Evolutionary conservation across 164 flowering plant species (phyloP).

Genomic region (Hamamelis virginiana): DNA sequence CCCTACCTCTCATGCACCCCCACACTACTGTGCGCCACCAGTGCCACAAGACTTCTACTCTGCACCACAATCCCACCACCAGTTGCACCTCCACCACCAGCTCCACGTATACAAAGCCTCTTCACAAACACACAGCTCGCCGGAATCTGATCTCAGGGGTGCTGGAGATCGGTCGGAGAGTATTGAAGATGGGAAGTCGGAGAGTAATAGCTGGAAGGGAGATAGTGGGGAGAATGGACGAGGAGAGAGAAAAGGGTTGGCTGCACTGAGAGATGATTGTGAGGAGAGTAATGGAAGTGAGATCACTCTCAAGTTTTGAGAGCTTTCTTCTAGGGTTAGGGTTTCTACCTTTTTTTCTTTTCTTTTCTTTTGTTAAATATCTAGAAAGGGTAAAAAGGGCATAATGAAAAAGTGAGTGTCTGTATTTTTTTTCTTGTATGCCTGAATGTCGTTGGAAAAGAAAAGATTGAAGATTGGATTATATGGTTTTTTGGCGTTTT

Average conservation of each 20-base stretch:
- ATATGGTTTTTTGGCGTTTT: conserved; percentile 14
- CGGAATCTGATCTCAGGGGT: conserved; percentile 53
- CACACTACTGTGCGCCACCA: conserved; percentile 49
- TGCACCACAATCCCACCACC: conserved; percentile 25
- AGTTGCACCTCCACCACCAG: conserved; percentile 53
- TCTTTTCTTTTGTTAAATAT: conserved; percentile 4
- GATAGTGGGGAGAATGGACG: conserved; percentile 51
- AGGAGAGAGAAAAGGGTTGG: conserved; percentile 52
- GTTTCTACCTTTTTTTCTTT: conserved; percentile 1
- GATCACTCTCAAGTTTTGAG: conserved; percentile 78
- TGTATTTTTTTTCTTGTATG: conserved; percentile 17
- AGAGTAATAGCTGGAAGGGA: conserved; percentile 83
- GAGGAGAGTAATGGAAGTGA: conserved; percentile 87
- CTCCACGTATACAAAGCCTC: conserved; percentile 53
- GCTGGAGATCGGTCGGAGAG: conserved; percentile 75
- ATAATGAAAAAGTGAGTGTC: conserved; percentile 29
- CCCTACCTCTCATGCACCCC: conserved; percentile 43
- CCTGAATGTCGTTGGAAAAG: neutral
- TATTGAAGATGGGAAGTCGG: conserved; percentile 85
- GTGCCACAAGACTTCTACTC: conserved; percentile 52
- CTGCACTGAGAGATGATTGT: conserved; percentile 53
- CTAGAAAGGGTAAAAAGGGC: conserved; percentile 21
- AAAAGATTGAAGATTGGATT: conserved; percentile 27
- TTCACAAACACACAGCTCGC: conserved; percentile 55
- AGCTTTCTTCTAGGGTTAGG: conserved; percentile 10